Conservation (phyloP, 78 protist genomes). For the Dictyostelium intermedium region DNA sequence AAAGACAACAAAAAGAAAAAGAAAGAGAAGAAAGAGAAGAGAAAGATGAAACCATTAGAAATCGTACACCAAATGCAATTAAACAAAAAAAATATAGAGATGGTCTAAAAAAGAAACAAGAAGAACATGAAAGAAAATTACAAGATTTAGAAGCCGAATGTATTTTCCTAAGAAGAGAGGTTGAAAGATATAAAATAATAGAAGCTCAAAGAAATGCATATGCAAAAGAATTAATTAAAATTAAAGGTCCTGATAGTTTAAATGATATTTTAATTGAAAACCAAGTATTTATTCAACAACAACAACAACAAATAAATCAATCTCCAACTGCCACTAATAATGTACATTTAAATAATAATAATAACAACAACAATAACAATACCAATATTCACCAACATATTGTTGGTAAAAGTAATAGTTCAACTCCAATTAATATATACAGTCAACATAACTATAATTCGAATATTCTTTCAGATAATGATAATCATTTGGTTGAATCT, state of each 20-base stretch:
- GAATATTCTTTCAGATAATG: neutral
- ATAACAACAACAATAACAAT: neutral
- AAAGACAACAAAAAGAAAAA: neutral
- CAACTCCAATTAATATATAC: neutral
- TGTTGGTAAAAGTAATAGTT: neutral
- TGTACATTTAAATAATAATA: neutral
- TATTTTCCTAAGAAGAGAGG: neutral
- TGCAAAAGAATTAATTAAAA: slow-evolving; percentile 32
- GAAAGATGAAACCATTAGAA: neutral
- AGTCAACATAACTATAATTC: neutral
- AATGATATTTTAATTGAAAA: neutral
- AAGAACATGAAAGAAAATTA: slow-evolving; percentile 35
- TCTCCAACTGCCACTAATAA: neutral
- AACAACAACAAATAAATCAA: neutral
- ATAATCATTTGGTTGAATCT: neutral
- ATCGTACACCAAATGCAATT: slow-evolving; percentile 59
- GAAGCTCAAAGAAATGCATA: slow-evolving; percentile 29
- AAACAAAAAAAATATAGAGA: slow-evolving; percentile 76
- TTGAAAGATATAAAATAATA: slow-evolving; percentile 9
- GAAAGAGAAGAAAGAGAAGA: neutral
- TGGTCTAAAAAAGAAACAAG: slow-evolving; percentile 70
- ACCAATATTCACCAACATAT: neutral
- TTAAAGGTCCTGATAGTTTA: neutral
- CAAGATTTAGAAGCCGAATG: slow-evolving; percentile 1
- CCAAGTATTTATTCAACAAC: neutral